Base-by-base conservation (phyloP, 345 rosid species). In the Durio zibethinus region DNA sequence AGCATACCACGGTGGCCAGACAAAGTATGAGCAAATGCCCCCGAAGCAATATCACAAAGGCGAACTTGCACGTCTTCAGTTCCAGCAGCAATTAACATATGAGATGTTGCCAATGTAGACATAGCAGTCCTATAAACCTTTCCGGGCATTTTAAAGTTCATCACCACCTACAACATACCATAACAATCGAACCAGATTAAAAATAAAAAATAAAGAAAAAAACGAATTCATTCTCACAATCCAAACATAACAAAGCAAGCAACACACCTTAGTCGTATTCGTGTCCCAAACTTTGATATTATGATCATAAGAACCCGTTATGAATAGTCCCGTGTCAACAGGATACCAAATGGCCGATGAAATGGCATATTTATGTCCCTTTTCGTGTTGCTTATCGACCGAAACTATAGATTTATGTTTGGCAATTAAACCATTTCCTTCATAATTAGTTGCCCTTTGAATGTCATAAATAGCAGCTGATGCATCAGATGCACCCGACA, bases 1-100 rank as follows among this genome's bases (percentile, higher is more conserved):
- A 68, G 56, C 89, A 78, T 89, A 93, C 99, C 97, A 50, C 94
- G 97, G 80, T 93, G 99, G 82, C 99, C 98, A 62, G 99, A 96
- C 62, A 96, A 88, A 0, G 97, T 96, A 80, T 96, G 97, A 66
- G 97, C 68, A 80, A 92, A 89, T 59, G 97, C 94, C 74, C 98
- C 99, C 14, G 98, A 96, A 76, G 93, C 89, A 78, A 96, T 84
- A 86, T 93, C 99, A 79, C 97, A 96, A 33, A 96, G 94, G 47
- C 97, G 97, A 82, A 96, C 97, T 83, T 93, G 99, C 57, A 93
- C 98, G 83, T 93, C 97, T 85, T 96, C 98, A 40, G 94, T 93
- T 81, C 91, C 99, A 61, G 93, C 88, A 81, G 99, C 99, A 75
- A 96, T 90, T 56, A 96, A 84, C 89, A 91, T 91, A 79, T 96